A percentile compares a stretch with the other conserved stretches of the same genome.
Evolutionary conservation across 2,329 filamentous ascomycete genomes (phyloP).

Genomic region (Cadophora sp.): DNA sequence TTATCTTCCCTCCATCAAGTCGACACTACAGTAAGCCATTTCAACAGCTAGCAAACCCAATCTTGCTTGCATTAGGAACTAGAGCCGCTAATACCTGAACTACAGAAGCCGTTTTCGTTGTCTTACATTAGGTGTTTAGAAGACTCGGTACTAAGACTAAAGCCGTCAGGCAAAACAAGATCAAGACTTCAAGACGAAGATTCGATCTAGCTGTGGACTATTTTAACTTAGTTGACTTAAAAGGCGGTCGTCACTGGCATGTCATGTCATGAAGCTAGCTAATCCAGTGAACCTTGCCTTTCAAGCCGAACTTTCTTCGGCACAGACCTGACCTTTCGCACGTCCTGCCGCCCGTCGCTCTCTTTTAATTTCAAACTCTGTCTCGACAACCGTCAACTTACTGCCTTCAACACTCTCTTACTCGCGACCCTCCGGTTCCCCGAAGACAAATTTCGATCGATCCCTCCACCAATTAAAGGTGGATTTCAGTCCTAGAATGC

Average conservation of each 20-base stretch:
- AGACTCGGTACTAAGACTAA: not conserved
- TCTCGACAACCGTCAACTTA: not conserved
- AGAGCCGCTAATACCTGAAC: not conserved
- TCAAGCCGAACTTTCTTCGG: not conserved
- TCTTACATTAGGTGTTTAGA: not conserved
- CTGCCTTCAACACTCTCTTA: not conserved
- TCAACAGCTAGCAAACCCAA: constrained; percentile 1
- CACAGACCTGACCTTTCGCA: constrained; percentile 5
- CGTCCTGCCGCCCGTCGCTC: constrained; percentile 4
- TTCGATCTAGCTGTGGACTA: not conserved
- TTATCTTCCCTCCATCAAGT: not conserved
- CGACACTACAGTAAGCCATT: constrained; percentile 1
- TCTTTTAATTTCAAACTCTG: not conserved
- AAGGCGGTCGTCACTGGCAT: not conserved
- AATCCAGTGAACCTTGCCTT: not conserved
- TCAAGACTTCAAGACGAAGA: not conserved
- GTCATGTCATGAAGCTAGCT: not conserved
- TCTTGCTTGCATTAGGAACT: constrained; percentile 8
- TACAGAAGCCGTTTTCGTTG: not conserved
- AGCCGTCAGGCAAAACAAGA: not conserved
- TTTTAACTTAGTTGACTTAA: not conserved
- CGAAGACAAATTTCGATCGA: not conserved
- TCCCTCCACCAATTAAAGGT: not conserved
- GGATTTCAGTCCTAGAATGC: not conserved
- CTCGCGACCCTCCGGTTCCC: not conserved